A percentile compares a stretch with the other conserved stretches of the same genome.
phyloP scores from a whole-genome alignment of 305 asterid genomes.

The Solanum hybrid region DNA sequence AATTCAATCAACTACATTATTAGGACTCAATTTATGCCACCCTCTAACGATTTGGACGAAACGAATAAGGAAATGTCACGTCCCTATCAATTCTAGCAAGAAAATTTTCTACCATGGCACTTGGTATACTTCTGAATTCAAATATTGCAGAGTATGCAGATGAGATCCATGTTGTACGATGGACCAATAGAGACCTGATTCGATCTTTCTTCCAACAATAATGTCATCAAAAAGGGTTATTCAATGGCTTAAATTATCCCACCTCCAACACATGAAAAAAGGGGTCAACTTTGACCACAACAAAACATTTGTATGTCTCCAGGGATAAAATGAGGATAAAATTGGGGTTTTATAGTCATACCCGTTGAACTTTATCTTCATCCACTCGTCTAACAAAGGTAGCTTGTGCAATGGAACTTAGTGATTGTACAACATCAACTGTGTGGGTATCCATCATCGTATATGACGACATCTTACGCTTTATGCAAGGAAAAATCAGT shows the following conservation, averaged over 20 bases:
- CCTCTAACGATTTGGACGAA: not conserved
- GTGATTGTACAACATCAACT: not conserved
- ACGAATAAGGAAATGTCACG: not conserved
- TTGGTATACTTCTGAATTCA: not conserved
- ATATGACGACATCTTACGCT: not conserved
- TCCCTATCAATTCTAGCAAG: not conserved
- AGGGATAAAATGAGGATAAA: not conserved
- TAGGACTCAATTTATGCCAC: not conserved
- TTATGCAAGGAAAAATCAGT: not conserved
- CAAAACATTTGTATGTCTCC: not conserved
- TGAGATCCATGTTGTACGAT: not conserved
- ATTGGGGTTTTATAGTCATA: not conserved
- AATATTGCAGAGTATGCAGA: not conserved
- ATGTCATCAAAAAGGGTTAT: not conserved
- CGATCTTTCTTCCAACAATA: conserved; percentile 3
- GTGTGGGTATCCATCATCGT: not conserved
- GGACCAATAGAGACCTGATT: conserved; percentile 26
- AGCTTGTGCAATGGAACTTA: not conserved
- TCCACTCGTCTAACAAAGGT: not conserved
- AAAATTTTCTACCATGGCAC: not conserved
- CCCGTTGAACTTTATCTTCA: not conserved
- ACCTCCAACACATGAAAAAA: not conserved
- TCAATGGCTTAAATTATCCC: not conserved
- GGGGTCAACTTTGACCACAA: not conserved
- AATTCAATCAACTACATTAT: not conserved